Conservation (phyloP, 2,329 filamentous ascomycete species). For the Alternaria solani region DNA sequence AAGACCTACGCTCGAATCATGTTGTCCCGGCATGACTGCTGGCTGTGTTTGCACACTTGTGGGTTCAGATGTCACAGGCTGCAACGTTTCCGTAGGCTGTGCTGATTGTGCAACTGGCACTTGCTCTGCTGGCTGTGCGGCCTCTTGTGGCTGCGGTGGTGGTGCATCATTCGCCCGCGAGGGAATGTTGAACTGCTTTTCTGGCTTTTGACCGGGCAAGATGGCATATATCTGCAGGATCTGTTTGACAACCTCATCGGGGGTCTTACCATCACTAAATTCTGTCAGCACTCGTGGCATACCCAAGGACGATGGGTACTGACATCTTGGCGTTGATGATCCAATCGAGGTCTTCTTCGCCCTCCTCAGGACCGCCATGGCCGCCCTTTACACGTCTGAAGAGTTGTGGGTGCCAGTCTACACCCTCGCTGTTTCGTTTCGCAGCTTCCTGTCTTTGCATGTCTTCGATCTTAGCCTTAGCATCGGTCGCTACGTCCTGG, state of each 20-base stretch:
- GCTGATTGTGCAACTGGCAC: conserved; percentile 15
- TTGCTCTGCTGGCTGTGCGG: conserved; percentile 12
- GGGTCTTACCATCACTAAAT: conserved; percentile 65
- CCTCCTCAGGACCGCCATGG: conserved; percentile 75
- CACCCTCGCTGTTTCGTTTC: conserved; percentile 75
- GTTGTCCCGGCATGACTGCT: conserved; percentile 14
- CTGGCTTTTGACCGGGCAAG: conserved; percentile 74
- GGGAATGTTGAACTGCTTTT: conserved; percentile 64
- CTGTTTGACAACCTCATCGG: conserved; percentile 77
- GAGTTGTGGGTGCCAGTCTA: conserved; percentile 87
- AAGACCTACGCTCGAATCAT: conserved; percentile 59
- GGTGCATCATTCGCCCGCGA: conserved; percentile 53
- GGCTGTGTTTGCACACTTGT: conserved; percentile 11
- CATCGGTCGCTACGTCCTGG: conserved; percentile 87
- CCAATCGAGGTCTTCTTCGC: conserved; percentile 92
- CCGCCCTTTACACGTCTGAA: conserved; percentile 80
- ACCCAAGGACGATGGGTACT: conserved; percentile 37
- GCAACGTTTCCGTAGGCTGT: conserved; percentile 9
- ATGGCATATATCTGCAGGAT: conserved; percentile 88
- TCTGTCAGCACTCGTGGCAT: conserved; percentile 11
- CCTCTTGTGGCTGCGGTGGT: conserved; percentile 15
- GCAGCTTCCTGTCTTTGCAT: conserved; percentile 89
- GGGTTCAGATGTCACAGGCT: conserved; percentile 14
- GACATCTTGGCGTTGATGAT: conserved; percentile 89
- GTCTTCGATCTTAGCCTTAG: conserved; percentile 97